These are phyloP conservation scores for Phaeomoniella chlamydospora DNA, from an alignment of 2,329 filamentous ascomycete species.

Conservation along the genomic window DNA sequence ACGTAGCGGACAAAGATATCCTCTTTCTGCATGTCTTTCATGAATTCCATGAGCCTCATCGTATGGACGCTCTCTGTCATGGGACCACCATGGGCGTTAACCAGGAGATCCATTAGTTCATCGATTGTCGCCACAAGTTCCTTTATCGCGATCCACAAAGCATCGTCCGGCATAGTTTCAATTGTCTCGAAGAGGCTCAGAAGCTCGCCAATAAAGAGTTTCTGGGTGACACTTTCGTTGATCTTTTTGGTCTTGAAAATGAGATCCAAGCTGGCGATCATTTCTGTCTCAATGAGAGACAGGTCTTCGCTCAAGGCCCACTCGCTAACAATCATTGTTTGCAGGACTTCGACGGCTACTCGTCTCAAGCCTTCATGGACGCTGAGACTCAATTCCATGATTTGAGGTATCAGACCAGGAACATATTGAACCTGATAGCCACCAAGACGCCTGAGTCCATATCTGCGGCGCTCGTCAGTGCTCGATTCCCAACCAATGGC, in stretches of 20 bases:
- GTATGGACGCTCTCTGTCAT: constrained; percentile 75
- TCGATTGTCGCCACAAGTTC: constrained; percentile 74
- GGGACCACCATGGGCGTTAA: constrained; percentile 69
- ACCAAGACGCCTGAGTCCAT: constrained; percentile 70
- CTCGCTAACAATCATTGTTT: constrained; percentile 97
- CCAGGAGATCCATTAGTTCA: constrained; percentile 78
- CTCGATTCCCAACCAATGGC: constrained; percentile 93
- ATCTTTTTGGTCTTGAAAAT: constrained; percentile 67
- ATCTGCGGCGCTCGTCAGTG: constrained; percentile 61
- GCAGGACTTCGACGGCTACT: constrained; percentile 83
- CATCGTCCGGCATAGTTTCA: constrained; percentile 51
- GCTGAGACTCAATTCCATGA: constrained; percentile 86
- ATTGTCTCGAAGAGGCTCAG: constrained; percentile 65
- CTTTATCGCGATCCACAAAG: constrained; percentile 60
- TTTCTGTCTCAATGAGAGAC: constrained; percentile 81
- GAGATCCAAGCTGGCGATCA: constrained; percentile 83
- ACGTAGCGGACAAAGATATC: constrained; percentile 95
- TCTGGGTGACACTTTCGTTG: constrained; percentile 79
- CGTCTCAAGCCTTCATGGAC: constrained; percentile 82
- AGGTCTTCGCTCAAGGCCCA: constrained; percentile 93
- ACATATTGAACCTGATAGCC: constrained; percentile 99
- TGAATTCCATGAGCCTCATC: constrained; percentile 83
- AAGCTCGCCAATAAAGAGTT: constrained; percentile 79
- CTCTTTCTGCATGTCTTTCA: constrained; percentile 92
- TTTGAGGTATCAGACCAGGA: constrained; percentile 75